A percentile compares a stretch with the other conserved stretches of the same genome.
Evolutionary conservation across 345 rosid genomes (phyloP).

Genomic region (Corymbia maculata): DNA sequence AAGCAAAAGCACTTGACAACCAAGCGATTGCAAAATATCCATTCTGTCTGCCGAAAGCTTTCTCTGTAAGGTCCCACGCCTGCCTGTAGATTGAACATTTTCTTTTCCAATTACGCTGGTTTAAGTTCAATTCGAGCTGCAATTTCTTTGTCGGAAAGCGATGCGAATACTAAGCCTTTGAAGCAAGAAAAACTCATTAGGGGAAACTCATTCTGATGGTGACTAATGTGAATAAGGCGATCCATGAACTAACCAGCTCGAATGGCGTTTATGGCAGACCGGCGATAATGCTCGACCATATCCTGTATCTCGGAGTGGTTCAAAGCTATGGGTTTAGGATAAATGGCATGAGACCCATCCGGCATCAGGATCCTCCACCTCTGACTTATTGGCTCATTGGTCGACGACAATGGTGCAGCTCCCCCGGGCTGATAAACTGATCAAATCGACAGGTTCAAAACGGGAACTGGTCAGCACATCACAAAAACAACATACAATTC

Average conservation of each 20-base stretch:
- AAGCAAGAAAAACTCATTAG: background rate
- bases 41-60: background rate
- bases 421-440: conserved; percentile 36
- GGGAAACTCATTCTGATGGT: background rate
- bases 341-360: conserved; percentile 8
- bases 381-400: conserved; percentile 17
- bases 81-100: background rate
- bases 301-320: conserved; percentile 14
- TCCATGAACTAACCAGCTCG: conserved; percentile 14
- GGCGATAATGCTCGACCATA: conserved; percentile 24
- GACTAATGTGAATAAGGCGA: background rate
- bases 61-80: background rate
- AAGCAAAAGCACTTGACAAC: background rate
- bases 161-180: background rate
- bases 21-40: background rate
- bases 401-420: conserved; percentile 31
- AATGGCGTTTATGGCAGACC: conserved; percentile 22
- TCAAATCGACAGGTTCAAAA: background rate
- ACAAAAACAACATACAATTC: background rate
- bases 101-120: background rate
- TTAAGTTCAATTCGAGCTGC: background rate
- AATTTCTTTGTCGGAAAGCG: background rate
- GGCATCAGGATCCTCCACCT: conserved; percentile 28
- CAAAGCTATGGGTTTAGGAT: conserved; percentile 16
- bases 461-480: background rate